Evolutionary conservation across 73 alveolate genomes (phyloP).

Genomic region (Paramecium sexaurelia): DNA sequence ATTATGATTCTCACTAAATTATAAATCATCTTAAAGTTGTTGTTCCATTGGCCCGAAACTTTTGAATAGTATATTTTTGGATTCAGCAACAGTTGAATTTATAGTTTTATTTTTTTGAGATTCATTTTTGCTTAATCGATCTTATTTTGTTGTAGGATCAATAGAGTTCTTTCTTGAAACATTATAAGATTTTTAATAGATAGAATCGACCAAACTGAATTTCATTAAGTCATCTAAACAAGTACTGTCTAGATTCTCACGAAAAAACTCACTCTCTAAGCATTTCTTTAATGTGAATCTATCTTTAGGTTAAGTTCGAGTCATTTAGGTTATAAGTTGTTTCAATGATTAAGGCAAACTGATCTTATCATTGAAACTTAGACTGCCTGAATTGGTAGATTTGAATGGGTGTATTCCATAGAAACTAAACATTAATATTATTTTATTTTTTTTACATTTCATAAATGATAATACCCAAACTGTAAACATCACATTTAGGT

Average conservation of each 20-base stretch:
- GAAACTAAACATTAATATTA: constrained; percentile 12
- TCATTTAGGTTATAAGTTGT: background rate
- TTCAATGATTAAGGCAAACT: background rate
- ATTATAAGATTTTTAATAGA: background rate
- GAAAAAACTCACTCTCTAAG: background rate
- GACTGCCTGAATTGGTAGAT: background rate
- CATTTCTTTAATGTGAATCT: background rate
- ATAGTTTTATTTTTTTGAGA: background rate
- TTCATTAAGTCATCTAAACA: background rate
- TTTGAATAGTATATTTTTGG: background rate
- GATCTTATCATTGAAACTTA: background rate
- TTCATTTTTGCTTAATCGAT: background rate
- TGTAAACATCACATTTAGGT: constrained; percentile 30
- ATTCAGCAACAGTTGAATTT: background rate
- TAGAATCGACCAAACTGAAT: background rate
- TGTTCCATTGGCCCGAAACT: background rate
- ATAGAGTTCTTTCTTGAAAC: background rate
- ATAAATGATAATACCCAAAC: constrained; percentile 35
- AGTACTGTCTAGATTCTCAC: background rate
- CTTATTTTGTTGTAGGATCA: background rate
- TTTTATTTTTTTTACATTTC: background rate
- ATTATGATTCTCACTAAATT: background rate
- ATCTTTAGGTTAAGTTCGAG: constrained; percentile 6
- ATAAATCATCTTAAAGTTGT: background rate
- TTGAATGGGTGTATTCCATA: constrained; percentile 25